A percentile compares a stretch with the other conserved stretches of the same genome.
These are phyloP conservation scores for Pseudogymnoascus sp. DNA, from an alignment of 2,329 filamentous ascomycete genomes.

Conservation along the genomic window DNA sequence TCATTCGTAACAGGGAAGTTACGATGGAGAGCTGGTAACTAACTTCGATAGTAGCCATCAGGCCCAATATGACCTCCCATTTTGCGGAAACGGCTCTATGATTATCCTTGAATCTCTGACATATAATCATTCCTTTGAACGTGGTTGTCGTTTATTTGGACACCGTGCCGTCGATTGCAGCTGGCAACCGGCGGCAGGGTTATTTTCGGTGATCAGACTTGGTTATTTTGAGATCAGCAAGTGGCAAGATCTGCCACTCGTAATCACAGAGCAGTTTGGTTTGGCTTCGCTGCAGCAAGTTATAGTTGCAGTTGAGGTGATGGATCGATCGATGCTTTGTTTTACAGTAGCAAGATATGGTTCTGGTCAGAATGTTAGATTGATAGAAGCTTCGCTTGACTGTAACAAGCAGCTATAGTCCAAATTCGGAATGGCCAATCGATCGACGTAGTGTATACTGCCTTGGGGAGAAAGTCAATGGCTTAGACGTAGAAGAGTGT, in stretches of 20 bases:
- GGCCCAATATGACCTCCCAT: background rate
- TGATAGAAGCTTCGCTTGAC: background rate
- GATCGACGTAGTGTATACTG: background rate
- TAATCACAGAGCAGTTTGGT: background rate
- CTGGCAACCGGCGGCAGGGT: background rate
- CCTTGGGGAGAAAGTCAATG: background rate
- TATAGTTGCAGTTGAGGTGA: background rate
- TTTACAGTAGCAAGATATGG: background rate
- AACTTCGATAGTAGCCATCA: slow-evolving; percentile 2
- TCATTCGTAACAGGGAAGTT: background rate
- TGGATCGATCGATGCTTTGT: background rate
- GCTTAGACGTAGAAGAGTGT: background rate
- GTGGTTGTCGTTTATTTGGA: background rate
- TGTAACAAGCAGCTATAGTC: background rate
- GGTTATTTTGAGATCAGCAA: background rate
- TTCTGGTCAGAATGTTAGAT: background rate
- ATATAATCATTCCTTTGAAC: background rate
- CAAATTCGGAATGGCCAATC: background rate
- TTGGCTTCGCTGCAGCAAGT: background rate
- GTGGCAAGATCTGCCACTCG: background rate
- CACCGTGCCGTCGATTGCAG: background rate
- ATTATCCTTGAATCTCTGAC: background rate
- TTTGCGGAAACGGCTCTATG: background rate
- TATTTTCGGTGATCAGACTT: background rate
- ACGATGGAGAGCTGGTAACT: background rate